Evolutionary conservation across 2,329 filamentous ascomycete genomes (phyloP), one percentile per base, ranked within the genome.

Genomic region (Botrytis porri): DNA sequence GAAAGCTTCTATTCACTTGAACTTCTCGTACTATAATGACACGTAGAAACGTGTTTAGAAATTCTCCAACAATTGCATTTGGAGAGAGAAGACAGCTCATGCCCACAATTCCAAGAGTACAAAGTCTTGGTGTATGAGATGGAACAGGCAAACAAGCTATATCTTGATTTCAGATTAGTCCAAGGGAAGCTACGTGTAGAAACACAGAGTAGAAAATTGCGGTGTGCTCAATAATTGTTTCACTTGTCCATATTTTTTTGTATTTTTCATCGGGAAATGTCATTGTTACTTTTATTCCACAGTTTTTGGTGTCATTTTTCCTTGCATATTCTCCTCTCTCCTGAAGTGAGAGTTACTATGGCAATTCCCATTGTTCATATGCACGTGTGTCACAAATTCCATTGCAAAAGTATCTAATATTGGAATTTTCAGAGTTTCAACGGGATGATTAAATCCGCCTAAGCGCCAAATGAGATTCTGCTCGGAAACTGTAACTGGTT

Each of bases 341-440:
- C 12, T n/a, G 25, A 54, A 16, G 16, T 6, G 12, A 54, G 48
- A n/a, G 2, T n/a, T 54, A 16, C 5, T 54, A 0, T 7, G 12
- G 5, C 12, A n/a, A n/a, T 51, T 51, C 5, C 25, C 1, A n/a
- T 16, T 25, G 4, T n/a, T n/a, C 5, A n/a, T 16, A 7, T n/a
- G 12, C 25, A 7, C 12, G 0, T n/a, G 0, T 51, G 25, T 0
- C 48, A 51, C 12, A 7, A 4, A 16, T 0, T n/a, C 1, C 48
- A 16, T 14, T 16, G 25, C 48, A 51, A 7, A 51, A 51, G 25
- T 51, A 1, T 14, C 16, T 51, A 16, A 10, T 7, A 16, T 16
- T 10, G 48, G 5, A n/a, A 14, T 3, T 10, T n/a, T 51, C 48
- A n/a, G 10, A 14, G 12, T 51, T 1, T 2, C 25, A n/a, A n/a